Conservation (phyloP, 1,284 basidiomycete genomes). For the Cryptococcus wingfieldii region DNA sequence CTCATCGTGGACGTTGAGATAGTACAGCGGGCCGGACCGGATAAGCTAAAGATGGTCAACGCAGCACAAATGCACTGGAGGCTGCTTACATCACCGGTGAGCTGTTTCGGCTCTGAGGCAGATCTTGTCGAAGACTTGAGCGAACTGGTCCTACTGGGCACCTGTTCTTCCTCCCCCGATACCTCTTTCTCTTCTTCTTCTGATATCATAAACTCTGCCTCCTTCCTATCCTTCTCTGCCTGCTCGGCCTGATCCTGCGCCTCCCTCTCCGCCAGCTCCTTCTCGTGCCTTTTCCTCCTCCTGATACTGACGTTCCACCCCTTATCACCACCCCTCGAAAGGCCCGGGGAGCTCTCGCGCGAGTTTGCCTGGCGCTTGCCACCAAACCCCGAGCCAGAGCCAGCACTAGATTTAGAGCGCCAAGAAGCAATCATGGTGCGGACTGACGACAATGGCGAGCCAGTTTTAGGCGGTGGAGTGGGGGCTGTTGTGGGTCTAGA, state of each 20-base stretch:
- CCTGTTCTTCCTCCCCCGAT: slow-evolving; percentile 9
- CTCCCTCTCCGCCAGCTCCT: slow-evolving; percentile 39
- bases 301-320: slow-evolving; percentile 62
- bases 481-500: not conserved
- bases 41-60: slow-evolving; percentile 60
- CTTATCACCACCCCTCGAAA: slow-evolving; percentile 23
- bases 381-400: not conserved
- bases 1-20: slow-evolving; percentile 73
- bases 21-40: slow-evolving; percentile 77
- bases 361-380: slow-evolving; percentile 42
- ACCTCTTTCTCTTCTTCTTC: not conserved
- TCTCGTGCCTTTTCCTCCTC: slow-evolving; percentile 53
- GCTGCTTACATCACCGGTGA: slow-evolving; percentile 53
- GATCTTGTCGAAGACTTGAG: slow-evolving; percentile 38
- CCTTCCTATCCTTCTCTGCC: not conserved
- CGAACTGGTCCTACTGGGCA: slow-evolving; percentile 33
- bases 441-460: slow-evolving; percentile 52
- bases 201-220: not conserved
- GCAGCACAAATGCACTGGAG: slow-evolving; percentile 8
- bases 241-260: slow-evolving; percentile 5
- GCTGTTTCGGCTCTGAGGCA: slow-evolving; percentile 42
- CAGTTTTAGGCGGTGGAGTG: slow-evolving; percentile 23
- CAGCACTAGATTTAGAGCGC: slow-evolving; percentile 39
- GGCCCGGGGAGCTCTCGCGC: slow-evolving; percentile 31
- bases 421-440: slow-evolving; percentile 73